Evolutionary conservation across 139 green algal genomes (phyloP), one percentile per base, ranked within the genome.

Genomic region (Coelastrella sp.): DNA sequence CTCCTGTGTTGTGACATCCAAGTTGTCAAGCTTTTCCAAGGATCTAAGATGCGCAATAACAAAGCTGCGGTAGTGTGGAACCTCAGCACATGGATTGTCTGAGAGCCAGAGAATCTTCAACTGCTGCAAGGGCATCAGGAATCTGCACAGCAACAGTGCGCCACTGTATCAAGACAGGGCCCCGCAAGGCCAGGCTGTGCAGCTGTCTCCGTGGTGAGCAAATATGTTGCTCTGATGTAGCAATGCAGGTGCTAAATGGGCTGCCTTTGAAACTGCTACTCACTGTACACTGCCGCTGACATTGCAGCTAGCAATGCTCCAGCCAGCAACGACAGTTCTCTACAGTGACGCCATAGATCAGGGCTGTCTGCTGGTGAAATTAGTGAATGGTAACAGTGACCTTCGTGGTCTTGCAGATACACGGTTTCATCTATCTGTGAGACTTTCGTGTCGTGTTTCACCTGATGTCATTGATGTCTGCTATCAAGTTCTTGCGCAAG

Each of bases 401-500:
- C 65, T 17, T 0, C 1, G 65, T 73, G 15, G 14, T 17, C 65
- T 73, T 3, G 1, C 14, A 73, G 14, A 15, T 22, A 73, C 14
- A 4, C 1, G 65, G 65, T 22, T 15, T 73, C 14, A 17, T 73
- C 65, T 22, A 73, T 17, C 4, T 73, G 14, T 6, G 14, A 4
- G 4, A 73, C n/a, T 73, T 15, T 22, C 65, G 14, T 1, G 14
- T 73, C 14, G 14, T 73, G 65, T 73, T 73, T n/a, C 6, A 81
- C 85, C 70, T 82, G 85, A 80, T 70, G 19, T 88, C 79, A 22
- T 22, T 76, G 17, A 92, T 79, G 85, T 84, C 84, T 25, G 72
- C 49, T 20, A 97, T 91, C 22, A 96, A 90, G 65, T 97, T 97
- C 63, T 96, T 96, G 27, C 95, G 92, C 22, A 97, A 87, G 85